Evolutionary conservation across 2,329 filamentous ascomycete genomes (phyloP), one percentile per base, ranked within the genome.

Genomic region (Aspergillus glaucus): DNA sequence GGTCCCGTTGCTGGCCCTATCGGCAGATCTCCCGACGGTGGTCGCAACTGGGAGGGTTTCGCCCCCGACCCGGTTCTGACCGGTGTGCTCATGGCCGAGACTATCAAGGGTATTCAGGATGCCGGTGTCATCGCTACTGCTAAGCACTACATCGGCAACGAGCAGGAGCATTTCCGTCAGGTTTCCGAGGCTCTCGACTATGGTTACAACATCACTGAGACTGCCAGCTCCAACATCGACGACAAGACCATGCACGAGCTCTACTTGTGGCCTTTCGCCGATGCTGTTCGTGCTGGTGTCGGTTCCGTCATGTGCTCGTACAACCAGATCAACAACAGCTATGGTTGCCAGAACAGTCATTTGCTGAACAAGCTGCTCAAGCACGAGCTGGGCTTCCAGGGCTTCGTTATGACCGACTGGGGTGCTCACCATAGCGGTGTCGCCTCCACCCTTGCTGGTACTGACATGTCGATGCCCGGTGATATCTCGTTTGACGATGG

Each of bases 381-480:
- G 68, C 68, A 75, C 12, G 83, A 89, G 64, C 76, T 93, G 10
- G 87, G 85, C n/a, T 92, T 91, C 75, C 83, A 85, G 59, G 75
- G 87, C 4, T 84, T 82, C 55, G 74, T 85, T 51, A 77, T 82
- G 72, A 79, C 77, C 46, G 88, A 93, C 66, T 93, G 88, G 88
- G 75, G 78, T 55, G 88, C 85, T 2, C 86, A 90, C 61, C 86
- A 91, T 68, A 81, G 81, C 21, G 88, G 86, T 51, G 79, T 82
- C 7, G 76, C 76, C 8, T 77, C 78, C 45, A 82, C 86, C 21
- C 75, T 85, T 53, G 79, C 81, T 21, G 88, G 88, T 24, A 65
- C 92, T 53, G 87, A 92, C 64, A 88, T 90, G 86, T 82, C 83
- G 2, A 92, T 92, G 86, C 86, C 86, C 0, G 88, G 88, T 50